Evolutionary conservation across 2,329 filamentous ascomycete species (phyloP).

Genomic region (Neofusicoccum umdonicola): DNA sequence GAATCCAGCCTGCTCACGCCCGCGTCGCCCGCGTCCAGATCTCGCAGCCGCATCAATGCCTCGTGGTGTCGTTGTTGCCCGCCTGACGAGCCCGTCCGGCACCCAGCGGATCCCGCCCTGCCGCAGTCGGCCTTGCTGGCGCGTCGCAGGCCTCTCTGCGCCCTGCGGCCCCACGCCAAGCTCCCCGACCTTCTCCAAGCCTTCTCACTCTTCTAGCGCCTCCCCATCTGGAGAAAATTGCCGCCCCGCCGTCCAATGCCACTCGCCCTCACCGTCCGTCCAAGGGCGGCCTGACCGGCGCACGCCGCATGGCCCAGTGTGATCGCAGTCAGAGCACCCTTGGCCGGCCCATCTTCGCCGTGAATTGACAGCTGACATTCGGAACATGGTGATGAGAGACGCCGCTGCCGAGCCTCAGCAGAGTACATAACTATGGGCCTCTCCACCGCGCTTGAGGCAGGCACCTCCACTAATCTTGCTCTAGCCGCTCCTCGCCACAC

Average conservation of each 20-base stretch:
- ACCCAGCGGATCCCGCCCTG: neutral
- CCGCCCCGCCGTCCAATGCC: neutral
- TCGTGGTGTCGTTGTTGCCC: neutral
- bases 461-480: conserved; percentile 4
- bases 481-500: neutral
- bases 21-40: neutral
- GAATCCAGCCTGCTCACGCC: neutral
- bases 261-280: neutral
- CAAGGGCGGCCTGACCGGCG: neutral
- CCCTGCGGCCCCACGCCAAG: neutral
- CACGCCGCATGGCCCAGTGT: neutral
- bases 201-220: neutral
- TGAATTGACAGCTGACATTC: neutral
- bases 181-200: conserved; percentile 1
- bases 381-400: neutral
- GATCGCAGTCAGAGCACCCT: neutral
- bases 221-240: neutral
- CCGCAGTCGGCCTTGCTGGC: neutral
- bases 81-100: neutral
- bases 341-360: neutral
- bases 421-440: neutral
- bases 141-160: neutral
- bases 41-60: neutral
- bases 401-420: neutral
- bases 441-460: neutral